Conservation (phyloP, 352 stramenopile genomes). For the Globisporangium nodosum region DNA sequence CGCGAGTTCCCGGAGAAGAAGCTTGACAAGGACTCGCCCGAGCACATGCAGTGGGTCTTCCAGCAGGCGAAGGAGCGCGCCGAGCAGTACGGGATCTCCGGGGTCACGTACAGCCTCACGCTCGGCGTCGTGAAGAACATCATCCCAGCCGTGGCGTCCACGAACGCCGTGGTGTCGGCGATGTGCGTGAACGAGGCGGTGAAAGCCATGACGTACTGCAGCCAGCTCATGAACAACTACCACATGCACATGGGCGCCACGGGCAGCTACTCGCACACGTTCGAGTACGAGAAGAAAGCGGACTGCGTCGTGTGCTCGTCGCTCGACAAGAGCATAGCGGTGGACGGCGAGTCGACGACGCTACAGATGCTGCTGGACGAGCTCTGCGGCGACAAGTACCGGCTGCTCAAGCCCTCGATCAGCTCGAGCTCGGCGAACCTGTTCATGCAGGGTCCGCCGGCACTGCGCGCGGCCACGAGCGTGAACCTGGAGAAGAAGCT, state of each 20-base stretch:
- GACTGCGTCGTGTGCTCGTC: slow-evolving; percentile 86
- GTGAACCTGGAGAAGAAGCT: slow-evolving; percentile 90
- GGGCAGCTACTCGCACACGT: slow-evolving; percentile 95
- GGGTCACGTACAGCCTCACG: slow-evolving; percentile 96
- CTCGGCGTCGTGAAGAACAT: slow-evolving; percentile 99
- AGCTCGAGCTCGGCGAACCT: slow-evolving; percentile 55
- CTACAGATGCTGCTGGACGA: slow-evolving; percentile 64
- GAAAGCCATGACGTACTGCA: slow-evolving; percentile 96
- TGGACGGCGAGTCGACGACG: slow-evolving; percentile 45
- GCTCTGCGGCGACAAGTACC: slow-evolving; percentile 51
- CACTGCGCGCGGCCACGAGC: slow-evolving; percentile 87
- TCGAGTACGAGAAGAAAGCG: slow-evolving; percentile 93
- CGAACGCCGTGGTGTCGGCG: slow-evolving; percentile 94
- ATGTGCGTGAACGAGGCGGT: slow-evolving; percentile 96
- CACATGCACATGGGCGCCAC: slow-evolving; percentile 97
- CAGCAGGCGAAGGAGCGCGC: slow-evolving; percentile 88
- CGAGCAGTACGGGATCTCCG: slow-evolving; percentile 91
- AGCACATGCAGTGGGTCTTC: slow-evolving; percentile 98
- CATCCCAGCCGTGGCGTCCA: slow-evolving; percentile 96
- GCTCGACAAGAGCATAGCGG: slow-evolving; percentile 49
- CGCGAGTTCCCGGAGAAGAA: slow-evolving; percentile 93
- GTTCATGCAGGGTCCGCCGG: slow-evolving; percentile 77
- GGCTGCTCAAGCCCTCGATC: slow-evolving; percentile 68
- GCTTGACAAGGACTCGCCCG: slow-evolving; percentile 94
- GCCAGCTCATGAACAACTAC: slow-evolving; percentile 97